Evolutionary conservation across 2,329 filamentous ascomycete genomes (phyloP), one percentile per base, ranked within the genome.

Genomic region (Acrodontium crateriforme): DNA sequence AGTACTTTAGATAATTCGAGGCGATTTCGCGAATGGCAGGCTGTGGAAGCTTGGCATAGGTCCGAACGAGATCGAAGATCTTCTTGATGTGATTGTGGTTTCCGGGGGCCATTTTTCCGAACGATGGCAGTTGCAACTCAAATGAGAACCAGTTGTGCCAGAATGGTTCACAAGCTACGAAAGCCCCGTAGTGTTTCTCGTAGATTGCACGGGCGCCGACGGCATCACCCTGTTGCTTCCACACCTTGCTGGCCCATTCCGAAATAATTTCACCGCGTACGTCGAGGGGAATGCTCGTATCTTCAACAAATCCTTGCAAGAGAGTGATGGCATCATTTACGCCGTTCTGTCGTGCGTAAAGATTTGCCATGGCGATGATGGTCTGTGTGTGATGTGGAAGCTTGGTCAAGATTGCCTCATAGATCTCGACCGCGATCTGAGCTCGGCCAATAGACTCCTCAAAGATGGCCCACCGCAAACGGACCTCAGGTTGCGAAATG

Each of bases 381-480:
- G 81, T 83, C 53, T 94, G 84, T 25, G 92, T 68, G 39, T 87
- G 81, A 40, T 80, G 77, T 1, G 87, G 84, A 10, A 92, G 59
- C 33, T 68, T 67, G 39, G 74, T 60, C 17, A 95, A 63, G 29
- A 98, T 78, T 1, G 81, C 76, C 25, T 77, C 68, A 48, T 94
- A 81, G 31, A 98, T 85, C 33, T 81, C 84, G 34, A 78, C 72
- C 8, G 87, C 83, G 19, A 91, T 68, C 37, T 81, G 78, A 15
- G 77, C 60, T 20, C 83, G 74, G 4, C 74, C 81, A 21, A 70
- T 67, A 55, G 81, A 78, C 58, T 98, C 89, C 52, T 98, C 89
- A 40, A 94, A 94, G 44, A 85, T 83, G 9, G 89, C 87, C 61
- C 85, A 95, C 50, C 92, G 81, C 35, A 95, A 65, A 31, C 89